Percentiles rank a stretch among this genome's conserved stretches.
These are phyloP conservation scores for Cryptococcus sp. DNA, from an alignment of 1,284 basidiomycete genomes.

Conservation along the genomic window DNA sequence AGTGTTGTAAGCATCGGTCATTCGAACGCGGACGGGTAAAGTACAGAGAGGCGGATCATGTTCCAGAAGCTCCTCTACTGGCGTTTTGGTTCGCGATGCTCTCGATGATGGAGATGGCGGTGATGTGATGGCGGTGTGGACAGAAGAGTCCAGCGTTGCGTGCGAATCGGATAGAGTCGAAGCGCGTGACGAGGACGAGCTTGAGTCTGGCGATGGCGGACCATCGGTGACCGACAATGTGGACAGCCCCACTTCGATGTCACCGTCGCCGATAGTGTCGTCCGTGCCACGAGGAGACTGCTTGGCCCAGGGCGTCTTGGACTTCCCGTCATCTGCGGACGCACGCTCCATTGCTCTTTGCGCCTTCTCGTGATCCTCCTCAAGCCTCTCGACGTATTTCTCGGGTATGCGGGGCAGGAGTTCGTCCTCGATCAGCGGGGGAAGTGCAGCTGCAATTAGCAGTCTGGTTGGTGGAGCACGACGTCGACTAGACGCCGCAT, in stretches of 20 bases:
- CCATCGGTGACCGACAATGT: constrained; percentile 21
- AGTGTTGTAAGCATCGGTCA: constrained; percentile 43
- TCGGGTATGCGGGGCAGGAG: constrained; percentile 41
- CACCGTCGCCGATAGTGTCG: constrained; percentile 1
- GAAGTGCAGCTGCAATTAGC: constrained; percentile 40
- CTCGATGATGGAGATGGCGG: not conserved
- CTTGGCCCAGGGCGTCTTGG: constrained; percentile 25
- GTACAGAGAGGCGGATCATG: constrained; percentile 43
- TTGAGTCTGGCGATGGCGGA: constrained; percentile 4
- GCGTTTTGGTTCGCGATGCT: constrained; percentile 20
- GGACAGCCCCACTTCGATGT: constrained; percentile 25
- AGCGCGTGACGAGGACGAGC: not conserved
- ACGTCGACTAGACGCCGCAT: constrained; percentile 4
- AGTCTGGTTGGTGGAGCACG: constrained; percentile 25
- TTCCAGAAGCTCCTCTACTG: constrained; percentile 30
- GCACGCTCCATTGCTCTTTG: constrained; percentile 15
- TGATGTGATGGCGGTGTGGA: constrained; percentile 4
- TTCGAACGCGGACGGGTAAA: constrained; percentile 37
- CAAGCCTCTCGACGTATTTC: constrained; percentile 45
- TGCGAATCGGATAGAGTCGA: not conserved
- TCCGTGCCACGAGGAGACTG: constrained; percentile 3
- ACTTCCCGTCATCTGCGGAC: constrained; percentile 7
- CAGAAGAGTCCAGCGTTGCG: not conserved
- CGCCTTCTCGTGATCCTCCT: constrained; percentile 32
- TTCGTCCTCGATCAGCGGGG: constrained; percentile 45